Evolutionary conservation across 768 basidiomycete genomes (phyloP).

Genomic region (Russula abietina): DNA sequence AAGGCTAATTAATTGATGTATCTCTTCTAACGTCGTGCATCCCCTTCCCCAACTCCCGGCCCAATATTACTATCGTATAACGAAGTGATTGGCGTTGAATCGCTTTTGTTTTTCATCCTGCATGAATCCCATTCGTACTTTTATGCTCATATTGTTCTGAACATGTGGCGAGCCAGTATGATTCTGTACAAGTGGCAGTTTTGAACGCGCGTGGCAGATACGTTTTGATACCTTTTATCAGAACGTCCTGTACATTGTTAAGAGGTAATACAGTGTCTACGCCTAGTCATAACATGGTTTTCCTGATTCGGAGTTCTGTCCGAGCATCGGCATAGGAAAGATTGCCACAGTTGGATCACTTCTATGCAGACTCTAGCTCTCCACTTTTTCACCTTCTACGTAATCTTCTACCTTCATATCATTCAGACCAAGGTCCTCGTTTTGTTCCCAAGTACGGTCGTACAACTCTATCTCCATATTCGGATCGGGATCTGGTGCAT

Average conservation of each 20-base stretch:
- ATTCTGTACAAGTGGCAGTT: background rate
- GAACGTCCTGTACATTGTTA: background rate
- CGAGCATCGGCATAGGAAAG: too few species aligned
- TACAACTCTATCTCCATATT: slow-evolving; percentile 83
- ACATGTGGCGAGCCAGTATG: background rate
- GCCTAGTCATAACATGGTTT: background rate
- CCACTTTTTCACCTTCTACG: slow-evolving; percentile 34
- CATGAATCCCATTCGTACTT: slow-evolving; percentile 2
- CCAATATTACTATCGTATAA: background rate
- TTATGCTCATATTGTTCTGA: background rate
- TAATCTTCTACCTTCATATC: slow-evolving; percentile 83
- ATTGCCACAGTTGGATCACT: background rate
- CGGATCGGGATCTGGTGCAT: slow-evolving; percentile 94
- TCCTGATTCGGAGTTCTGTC: background rate
- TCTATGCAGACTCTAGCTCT: background rate
- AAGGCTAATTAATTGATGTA: slow-evolving; percentile 4
- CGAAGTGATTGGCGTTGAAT: background rate
- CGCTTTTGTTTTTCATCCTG: background rate
- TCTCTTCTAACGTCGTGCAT: background rate
- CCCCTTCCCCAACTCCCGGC: background rate
- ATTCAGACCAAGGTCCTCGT: slow-evolving; percentile 90
- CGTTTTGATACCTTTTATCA: background rate
- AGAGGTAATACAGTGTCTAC: background rate
- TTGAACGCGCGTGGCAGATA: background rate
- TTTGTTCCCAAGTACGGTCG: slow-evolving; percentile 82